phyloP scores from a whole-genome alignment of 2,329 filamentous ascomycete species.

The Neopestalotiopsis rosae region DNA sequence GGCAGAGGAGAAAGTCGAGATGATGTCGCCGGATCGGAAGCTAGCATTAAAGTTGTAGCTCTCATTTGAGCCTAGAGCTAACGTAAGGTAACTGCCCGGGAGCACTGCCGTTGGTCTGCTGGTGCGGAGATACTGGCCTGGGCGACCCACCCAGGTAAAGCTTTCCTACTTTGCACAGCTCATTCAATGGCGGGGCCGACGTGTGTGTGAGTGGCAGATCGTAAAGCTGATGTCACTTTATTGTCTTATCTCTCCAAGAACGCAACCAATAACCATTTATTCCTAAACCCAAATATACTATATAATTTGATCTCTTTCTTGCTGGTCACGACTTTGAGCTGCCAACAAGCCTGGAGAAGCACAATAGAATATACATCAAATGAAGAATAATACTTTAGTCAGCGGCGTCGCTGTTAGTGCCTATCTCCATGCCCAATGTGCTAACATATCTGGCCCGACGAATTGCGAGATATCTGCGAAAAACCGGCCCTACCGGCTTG shows the following conservation, averaged over 20 bases:
- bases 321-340: too few species aligned
- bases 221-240: neutral
- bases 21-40: constrained; percentile 2
- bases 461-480: neutral
- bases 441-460: neutral
- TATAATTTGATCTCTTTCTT: too few species aligned
- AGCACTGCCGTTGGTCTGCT: neutral
- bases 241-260: neutral
- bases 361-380: too few species aligned
- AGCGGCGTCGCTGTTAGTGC: neutral
- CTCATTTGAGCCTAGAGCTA: neutral
- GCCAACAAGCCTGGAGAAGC: too few species aligned
- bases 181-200: constrained; percentile 8
- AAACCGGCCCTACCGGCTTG: neutral
- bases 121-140: constrained; percentile 12
- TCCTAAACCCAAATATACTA: neutral
- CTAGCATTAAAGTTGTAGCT: constrained; percentile 10
- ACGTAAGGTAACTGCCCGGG: neutral
- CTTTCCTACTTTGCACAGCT: constrained; percentile 21
- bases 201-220: neutral
- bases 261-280: neutral
- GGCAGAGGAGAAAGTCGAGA: neutral
- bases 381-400: too few species aligned
- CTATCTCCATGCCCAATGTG: neutral
- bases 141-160: constrained; percentile 21